A percentile compares a stretch with the other conserved stretches of the same genome.
Evolutionary conservation across 2,329 filamentous ascomycete genomes (phyloP).

Genomic region (Calonectria henricotiae): DNA sequence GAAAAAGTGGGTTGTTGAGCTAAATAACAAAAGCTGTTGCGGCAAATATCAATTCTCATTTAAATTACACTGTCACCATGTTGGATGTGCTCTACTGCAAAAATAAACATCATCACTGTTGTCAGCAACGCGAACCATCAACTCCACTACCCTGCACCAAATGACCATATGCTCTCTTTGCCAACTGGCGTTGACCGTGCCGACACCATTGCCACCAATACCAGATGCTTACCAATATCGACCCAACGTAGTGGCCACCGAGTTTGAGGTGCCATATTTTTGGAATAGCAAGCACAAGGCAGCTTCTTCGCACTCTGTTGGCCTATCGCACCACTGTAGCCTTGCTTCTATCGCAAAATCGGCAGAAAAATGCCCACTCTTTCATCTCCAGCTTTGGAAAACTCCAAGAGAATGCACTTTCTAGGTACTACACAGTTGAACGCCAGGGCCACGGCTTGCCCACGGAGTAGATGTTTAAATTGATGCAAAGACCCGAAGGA

Average conservation of each 20-base stretch:
- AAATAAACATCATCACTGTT: too few species aligned
- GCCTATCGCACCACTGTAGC: not conserved
- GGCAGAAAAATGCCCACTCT: not conserved
- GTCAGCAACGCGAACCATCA: too few species aligned
- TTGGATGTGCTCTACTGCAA: too few species aligned
- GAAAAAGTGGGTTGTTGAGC: too few species aligned
- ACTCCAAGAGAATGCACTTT: not conserved
- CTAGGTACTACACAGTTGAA: not conserved
- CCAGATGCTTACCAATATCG: not conserved
- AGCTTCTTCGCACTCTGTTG: not conserved
- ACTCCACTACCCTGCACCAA: too few species aligned
- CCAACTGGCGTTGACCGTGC: not conserved
- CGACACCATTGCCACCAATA: not conserved
- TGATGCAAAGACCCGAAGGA: slow-evolving; percentile 25
- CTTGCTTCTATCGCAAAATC: not conserved
- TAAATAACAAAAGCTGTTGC: too few species aligned
- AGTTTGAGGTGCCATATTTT: not conserved
- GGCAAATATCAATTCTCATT: too few species aligned
- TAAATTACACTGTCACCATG: too few species aligned
- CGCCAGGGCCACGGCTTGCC: slow-evolving; percentile 16
- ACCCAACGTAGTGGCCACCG: not conserved
- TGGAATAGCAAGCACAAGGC: not conserved
- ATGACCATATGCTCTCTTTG: not conserved
- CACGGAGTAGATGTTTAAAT: slow-evolving; percentile 10
- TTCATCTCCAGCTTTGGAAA: not conserved